Evolutionary conservation across 164 flowering plant genomes (phyloP).

Genomic region (Piper longum): DNA sequence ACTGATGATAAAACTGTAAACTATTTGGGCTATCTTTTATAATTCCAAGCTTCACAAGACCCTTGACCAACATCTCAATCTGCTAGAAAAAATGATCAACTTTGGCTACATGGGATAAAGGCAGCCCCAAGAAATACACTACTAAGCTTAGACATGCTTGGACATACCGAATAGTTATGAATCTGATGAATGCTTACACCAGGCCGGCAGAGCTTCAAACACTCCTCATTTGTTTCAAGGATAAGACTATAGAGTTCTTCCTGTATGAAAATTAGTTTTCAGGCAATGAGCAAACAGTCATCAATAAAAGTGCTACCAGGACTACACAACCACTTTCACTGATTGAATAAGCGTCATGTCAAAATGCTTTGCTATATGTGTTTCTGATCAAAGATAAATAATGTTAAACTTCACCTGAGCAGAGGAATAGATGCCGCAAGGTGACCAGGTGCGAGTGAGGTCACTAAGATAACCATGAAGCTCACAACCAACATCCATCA

Average conservation of each 20-base stretch:
- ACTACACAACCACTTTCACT: not conserved
- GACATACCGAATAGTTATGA: conserved; percentile 65
- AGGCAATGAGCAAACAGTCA: not conserved
- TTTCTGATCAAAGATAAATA: no score
- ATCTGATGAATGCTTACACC: conserved; percentile 68
- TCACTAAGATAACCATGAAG: conserved; percentile 93
- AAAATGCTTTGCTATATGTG: not conserved
- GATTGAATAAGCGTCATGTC: no score
- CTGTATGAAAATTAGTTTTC: conserved; percentile 27
- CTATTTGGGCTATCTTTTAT: conserved; percentile 30
- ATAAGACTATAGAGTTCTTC: conserved; percentile 77
- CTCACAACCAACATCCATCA: conserved; percentile 97
- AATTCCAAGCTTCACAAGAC: conserved; percentile 64
- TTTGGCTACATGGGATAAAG: not conserved
- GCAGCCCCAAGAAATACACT: not conserved
- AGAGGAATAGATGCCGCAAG: conserved; percentile 63
- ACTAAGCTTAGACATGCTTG: not conserved
- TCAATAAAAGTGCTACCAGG: not conserved
- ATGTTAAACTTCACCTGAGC: conserved; percentile 35
- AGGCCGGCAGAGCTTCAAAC: conserved; percentile 74
- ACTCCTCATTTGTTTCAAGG: conserved; percentile 76
- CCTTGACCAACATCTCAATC: conserved; percentile 59
- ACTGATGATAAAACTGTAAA: conserved; percentile 33
- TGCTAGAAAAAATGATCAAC: conserved; percentile 7
- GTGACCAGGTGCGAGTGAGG: conserved; percentile 97